A percentile compares a stretch with the other conserved stretches of the same genome.
Conservation (phyloP, 1,284 basidiomycete genomes). For the Cerrena zonata region DNA sequence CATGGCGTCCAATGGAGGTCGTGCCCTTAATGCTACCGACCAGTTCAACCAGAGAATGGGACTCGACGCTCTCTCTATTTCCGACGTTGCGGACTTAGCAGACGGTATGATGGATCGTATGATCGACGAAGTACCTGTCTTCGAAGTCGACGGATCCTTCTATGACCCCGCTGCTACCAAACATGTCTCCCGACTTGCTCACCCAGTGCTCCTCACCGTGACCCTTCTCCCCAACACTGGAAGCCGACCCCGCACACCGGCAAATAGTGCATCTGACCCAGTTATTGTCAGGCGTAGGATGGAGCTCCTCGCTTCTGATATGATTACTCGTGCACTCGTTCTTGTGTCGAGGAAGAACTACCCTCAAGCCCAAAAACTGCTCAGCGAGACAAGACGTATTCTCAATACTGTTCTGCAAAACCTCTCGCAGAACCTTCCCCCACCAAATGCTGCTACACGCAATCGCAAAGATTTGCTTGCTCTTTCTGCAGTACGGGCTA, state of each 20-base stretch:
- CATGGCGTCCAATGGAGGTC: constrained; percentile 18
- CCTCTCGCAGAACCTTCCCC: constrained; percentile 64
- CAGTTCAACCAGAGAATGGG: constrained; percentile 78
- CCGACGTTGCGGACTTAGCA: constrained; percentile 63
- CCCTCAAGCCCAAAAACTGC: constrained; percentile 78
- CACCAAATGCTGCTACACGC: constrained; percentile 44
- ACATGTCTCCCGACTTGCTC: constrained; percentile 76
- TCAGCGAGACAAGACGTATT: constrained; percentile 84
- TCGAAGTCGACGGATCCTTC: constrained; percentile 89
- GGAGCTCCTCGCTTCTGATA: constrained; percentile 89
- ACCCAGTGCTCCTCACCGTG: constrained; percentile 84
- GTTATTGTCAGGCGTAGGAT: constrained; percentile 86
- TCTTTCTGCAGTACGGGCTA: constrained; percentile 64
- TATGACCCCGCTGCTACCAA: constrained; percentile 81
- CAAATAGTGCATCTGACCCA: constrained; percentile 58
- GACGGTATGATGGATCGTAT: constrained; percentile 85
- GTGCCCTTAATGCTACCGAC: constrained; percentile 66
- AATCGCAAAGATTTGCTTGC: constrained; percentile 74
- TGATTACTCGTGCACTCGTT: constrained; percentile 88
- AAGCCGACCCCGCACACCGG: constrained; percentile 36
- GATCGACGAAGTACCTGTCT: constrained; percentile 89
- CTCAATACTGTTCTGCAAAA: constrained; percentile 78
- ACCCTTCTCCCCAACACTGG: constrained; percentile 67
- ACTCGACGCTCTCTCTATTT: constrained; percentile 65
- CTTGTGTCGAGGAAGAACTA: constrained; percentile 84